Evolutionary conservation across 1,284 basidiomycete genomes (phyloP).

Genomic region (Sanghuangporus sanghuang): DNA sequence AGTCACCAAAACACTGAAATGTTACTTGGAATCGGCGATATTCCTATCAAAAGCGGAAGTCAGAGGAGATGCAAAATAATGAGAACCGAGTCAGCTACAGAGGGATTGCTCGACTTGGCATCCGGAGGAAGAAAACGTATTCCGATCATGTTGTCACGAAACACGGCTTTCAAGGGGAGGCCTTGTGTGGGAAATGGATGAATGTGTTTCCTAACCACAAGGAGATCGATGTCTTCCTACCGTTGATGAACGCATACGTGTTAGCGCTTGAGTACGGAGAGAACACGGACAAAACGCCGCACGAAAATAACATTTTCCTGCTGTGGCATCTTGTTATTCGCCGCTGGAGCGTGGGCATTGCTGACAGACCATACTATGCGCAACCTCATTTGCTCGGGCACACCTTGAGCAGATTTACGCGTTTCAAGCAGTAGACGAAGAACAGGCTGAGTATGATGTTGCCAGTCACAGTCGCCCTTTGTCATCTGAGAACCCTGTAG

Average conservation of each 20-base stretch:
- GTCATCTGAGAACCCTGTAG: conserved; percentile 21
- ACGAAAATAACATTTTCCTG: conserved; percentile 15
- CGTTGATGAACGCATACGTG: neutral
- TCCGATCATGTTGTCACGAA: conserved; percentile 64
- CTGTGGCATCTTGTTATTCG: neutral
- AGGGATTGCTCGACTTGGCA: conserved; percentile 30
- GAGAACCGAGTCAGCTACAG: conserved; percentile 30
- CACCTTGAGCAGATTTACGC: conserved; percentile 41
- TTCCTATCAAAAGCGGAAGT: conserved; percentile 31
- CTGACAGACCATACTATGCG: conserved; percentile 60
- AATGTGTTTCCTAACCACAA: conserved; percentile 39
- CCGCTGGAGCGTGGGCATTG: conserved; percentile 23
- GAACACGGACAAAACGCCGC: neutral
- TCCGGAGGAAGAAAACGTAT: conserved; percentile 58
- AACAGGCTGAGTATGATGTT: conserved; percentile 67
- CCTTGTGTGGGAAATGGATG: conserved; percentile 32
- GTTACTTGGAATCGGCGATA: conserved; percentile 73
- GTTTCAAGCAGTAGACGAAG: conserved; percentile 57
- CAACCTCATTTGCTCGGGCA: conserved; percentile 55
- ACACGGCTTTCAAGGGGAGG: conserved; percentile 70
- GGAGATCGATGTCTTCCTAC: conserved; percentile 70
- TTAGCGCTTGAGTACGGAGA: neutral
- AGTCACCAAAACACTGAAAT: conserved; percentile 44
- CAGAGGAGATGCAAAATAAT: conserved; percentile 1
- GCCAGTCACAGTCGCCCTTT: conserved; percentile 50